Base-by-base conservation (phyloP, 2,329 filamentous ascomycete species). In the Penicillium palitans region DNA sequence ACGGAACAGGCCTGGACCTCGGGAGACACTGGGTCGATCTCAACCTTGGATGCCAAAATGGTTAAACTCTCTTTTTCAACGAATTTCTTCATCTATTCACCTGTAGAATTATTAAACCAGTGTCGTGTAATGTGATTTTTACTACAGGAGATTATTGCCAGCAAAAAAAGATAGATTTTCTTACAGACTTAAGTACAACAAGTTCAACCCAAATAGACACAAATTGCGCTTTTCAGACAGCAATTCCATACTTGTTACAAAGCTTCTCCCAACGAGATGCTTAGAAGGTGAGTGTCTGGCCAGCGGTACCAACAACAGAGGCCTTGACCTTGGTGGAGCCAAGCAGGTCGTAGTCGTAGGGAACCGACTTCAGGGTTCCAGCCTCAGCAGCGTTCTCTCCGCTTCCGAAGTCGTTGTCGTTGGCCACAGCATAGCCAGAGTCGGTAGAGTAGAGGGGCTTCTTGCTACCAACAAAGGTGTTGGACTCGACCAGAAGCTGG, bases 401-500 rank as follows among this genome's bases (percentile, higher is more conserved):
- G 45, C 71, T 77, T 46, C 84, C 77, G 49, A 80, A 81, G 62
- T 81, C 70, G 54, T 82, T 83, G 59, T 79, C 75, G 9, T 64
- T 72, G 33, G 75, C 69, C 29, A 80, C 71, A 7, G 79, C 79
- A 52, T 76, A 81, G 2, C 80, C 80, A 4, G 71, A 72, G 50
- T 78, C 71, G 6, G 76, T 72, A 27, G 79, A 81, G 66, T 83
- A 80, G 33, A 79, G 73, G 17, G 79, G 73, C 63, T 76, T 76
- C 21, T 72, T 72, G n/a, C 76, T 74, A 42, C 74, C 78, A 45
- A 75, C 75, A 66, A 84, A 85, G 63, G 74, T 74, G 59, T 81
- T 80, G 52, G 82, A 84, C 76, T 87, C 81, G 27, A 86, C 78
- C 29, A 86, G 79, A n/a, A 85, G 74, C 69, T 86, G 78, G n/a